Percentiles rank a stretch among this genome's conserved stretches.
Conservation (phyloP, 2,329 filamentous ascomycete genomes). For the Orbilia oligospora region DNA sequence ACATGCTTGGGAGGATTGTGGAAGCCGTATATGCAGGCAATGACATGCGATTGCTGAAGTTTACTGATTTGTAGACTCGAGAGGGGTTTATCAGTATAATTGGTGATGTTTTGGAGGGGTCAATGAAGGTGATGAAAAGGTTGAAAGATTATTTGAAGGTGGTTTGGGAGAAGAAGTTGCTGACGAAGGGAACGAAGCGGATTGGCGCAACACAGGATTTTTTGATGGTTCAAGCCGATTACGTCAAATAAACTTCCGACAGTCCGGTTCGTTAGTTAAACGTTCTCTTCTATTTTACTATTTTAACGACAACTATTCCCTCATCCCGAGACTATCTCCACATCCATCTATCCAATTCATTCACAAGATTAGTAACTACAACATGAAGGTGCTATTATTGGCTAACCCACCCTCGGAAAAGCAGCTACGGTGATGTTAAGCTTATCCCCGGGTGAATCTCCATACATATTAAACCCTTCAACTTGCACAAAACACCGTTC, state of each 20-base stretch:
- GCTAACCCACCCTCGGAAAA: not conserved
- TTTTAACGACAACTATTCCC: no score
- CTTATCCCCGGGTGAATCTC: not conserved
- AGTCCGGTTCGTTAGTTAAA: no score
- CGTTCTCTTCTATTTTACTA: no score
- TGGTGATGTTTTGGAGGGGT: not conserved
- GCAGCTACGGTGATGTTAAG: not conserved
- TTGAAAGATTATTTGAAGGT: no score
- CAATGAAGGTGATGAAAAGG: no score
- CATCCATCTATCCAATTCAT: no score
- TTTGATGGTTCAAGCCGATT: not conserved
- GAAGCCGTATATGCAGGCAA: conserved; percentile 32
- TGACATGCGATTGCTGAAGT: conserved; percentile 9
- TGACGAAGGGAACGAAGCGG: not conserved
- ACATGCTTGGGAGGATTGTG: conserved; percentile 40
- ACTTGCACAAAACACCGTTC: conserved; percentile 1
- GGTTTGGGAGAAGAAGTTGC: not conserved
- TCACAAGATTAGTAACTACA: no score
- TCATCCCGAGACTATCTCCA: no score
- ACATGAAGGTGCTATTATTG: no score
- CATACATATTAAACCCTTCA: conserved; percentile 5
- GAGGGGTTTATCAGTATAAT: not conserved
- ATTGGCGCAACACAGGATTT: conserved; percentile 4
- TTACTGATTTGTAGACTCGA: not conserved
- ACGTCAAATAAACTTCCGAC: not conserved